A percentile compares a stretch with the other conserved stretches of the same genome.
Conservation (phyloP, 208 protist genomes). For the Acanthamoeba sp. region DNA sequence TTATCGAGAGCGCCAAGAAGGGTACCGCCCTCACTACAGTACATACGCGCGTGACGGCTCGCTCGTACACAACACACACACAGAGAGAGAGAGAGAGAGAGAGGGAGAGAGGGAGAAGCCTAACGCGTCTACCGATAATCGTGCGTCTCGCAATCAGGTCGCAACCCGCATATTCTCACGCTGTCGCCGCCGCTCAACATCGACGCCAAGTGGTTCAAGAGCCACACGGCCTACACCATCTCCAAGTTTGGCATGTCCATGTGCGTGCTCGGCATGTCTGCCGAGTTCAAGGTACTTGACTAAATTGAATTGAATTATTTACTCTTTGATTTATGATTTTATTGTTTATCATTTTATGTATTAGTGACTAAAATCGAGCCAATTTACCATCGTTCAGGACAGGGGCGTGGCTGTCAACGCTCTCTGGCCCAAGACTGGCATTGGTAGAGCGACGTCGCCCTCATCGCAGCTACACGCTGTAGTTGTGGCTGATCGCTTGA, state of each 20-base stretch:
- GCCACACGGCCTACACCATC: conserved; percentile 89
- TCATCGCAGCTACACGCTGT: too few relatives aligned
- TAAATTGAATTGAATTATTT: too few relatives aligned
- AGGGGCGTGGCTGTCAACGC: conserved; percentile 82
- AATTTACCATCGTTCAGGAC: neutral
- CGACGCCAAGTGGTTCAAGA: conserved; percentile 86
- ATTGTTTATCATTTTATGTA: too few relatives aligned
- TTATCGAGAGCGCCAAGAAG: conserved; percentile 80
- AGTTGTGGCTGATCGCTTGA: too few relatives aligned
- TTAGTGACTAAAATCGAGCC: neutral
- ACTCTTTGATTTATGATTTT: too few relatives aligned
- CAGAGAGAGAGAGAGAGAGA: too few relatives aligned
- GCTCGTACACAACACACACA: neutral
- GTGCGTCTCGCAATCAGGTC: neutral
- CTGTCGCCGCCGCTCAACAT: conserved; percentile 90
- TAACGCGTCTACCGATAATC: too few relatives aligned
- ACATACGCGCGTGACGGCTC: neutral
- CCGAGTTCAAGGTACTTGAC: conserved; percentile 81
- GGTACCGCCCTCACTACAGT: neutral
- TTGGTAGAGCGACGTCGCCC: too few relatives aligned
- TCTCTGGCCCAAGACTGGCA: conserved; percentile 88
- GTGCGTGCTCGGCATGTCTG: conserved; percentile 88
- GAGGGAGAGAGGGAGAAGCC: too few relatives aligned
- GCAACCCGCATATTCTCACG: conserved; percentile 87
- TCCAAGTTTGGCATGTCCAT: conserved; percentile 90